These are phyloP conservation scores for Peronosclerospora sorghi DNA, from an alignment of 352 stramenopile genomes.

Conservation along the genomic window DNA sequence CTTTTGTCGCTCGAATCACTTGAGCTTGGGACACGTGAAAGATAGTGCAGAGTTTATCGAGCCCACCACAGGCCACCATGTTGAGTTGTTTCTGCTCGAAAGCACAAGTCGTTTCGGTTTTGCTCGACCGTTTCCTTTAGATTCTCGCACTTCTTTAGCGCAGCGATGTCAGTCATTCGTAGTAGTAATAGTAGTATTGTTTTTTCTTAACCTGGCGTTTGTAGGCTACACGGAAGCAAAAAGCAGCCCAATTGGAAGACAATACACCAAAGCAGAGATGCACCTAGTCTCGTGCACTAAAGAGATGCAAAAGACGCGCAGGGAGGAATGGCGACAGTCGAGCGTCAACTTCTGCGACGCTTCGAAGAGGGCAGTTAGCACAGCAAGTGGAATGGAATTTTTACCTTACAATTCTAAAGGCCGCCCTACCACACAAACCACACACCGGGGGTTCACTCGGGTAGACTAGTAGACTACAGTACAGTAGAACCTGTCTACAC, in stretches of 20 bases:
- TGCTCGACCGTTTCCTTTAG: slow-evolving; percentile 84
- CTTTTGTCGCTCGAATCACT: slow-evolving; percentile 88
- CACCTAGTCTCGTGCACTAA: not conserved
- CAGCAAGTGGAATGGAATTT: not conserved
- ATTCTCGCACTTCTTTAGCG: slow-evolving; percentile 81
- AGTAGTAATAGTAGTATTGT: too few species aligned
- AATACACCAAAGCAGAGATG: slow-evolving; percentile 1
- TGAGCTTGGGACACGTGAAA: slow-evolving; percentile 90
- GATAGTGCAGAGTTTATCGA: slow-evolving; percentile 99
- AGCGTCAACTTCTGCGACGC: slow-evolving; percentile 11
- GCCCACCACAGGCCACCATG: slow-evolving; percentile 95
- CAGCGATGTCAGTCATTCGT: slow-evolving; percentile 53
- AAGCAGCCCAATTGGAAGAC: not conserved
- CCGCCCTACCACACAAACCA: too few species aligned
- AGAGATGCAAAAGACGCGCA: not conserved
- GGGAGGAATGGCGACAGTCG: slow-evolving; percentile 9
- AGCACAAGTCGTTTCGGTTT: slow-evolving; percentile 87
- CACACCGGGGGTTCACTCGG: too few species aligned
- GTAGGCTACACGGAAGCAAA: not conserved
- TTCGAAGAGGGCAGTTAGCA: slow-evolving; percentile 2
- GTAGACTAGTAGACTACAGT: too few species aligned
- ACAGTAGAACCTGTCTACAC: too few species aligned
- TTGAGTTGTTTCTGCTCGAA: slow-evolving; percentile 96
- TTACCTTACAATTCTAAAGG: too few species aligned
- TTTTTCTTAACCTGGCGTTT: not conserved